Conservation (phyloP, 2,329 filamentous ascomycete species). For the Aspergillus brunneoviolaceus region DNA sequence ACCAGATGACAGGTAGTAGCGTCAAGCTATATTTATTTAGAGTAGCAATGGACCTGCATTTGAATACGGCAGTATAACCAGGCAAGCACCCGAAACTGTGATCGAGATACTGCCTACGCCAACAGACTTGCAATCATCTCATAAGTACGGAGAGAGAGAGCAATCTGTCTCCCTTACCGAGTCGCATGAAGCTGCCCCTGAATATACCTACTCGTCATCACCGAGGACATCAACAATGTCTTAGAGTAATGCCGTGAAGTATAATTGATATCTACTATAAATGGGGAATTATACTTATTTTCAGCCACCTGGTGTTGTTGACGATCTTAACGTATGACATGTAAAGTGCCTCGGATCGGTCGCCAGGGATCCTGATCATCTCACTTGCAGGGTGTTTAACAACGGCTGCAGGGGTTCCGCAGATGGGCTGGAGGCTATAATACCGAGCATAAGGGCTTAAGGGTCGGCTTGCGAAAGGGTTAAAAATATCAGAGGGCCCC, state of each 20-base stretch:
- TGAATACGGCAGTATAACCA: neutral
- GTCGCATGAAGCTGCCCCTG: neutral
- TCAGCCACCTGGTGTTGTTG: neutral
- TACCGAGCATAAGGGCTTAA: neutral
- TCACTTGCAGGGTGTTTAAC: neutral
- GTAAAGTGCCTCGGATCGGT: neutral
- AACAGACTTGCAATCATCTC: neutral
- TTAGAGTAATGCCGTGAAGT: neutral
- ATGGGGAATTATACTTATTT: neutral
- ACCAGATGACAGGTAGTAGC: neutral
- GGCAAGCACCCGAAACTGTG: neutral
- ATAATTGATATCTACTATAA: neutral
- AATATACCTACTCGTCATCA: neutral
- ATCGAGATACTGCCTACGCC: neutral
- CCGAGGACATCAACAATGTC: neutral
- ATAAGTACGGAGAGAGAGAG: neutral
- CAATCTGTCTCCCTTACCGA: neutral
- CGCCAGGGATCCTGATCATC: neutral
- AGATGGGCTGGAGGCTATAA: neutral
- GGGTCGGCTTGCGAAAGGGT: neutral
- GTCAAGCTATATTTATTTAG: neutral
- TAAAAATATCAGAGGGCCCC: neutral
- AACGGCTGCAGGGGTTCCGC: neutral
- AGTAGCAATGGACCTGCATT: neutral
- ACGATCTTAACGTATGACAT: neutral